These are phyloP conservation scores for Lasiodiplodia theobromae DNA, from an alignment of 2,329 filamentous ascomycete species.

Conservation along the genomic window DNA sequence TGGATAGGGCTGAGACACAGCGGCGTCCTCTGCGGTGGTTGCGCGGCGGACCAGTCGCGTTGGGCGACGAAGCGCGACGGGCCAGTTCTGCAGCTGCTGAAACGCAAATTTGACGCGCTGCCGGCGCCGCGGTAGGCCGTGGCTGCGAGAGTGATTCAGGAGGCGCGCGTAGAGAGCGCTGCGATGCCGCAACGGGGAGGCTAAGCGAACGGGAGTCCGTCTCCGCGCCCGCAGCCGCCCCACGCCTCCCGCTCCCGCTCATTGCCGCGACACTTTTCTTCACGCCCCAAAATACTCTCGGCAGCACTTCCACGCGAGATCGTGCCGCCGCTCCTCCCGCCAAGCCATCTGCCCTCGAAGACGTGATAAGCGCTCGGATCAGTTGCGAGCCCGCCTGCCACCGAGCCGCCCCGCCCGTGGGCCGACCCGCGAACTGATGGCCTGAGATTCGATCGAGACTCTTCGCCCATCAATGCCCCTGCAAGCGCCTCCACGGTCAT, in stretches of 20 bases:
- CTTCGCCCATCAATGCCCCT: neutral
- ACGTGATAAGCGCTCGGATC: constrained; percentile 10
- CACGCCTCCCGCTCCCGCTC: constrained; percentile 20
- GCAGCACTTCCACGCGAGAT: constrained; percentile 19
- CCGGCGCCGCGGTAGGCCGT: neutral
- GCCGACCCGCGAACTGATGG: constrained; percentile 8
- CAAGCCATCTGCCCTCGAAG: neutral
- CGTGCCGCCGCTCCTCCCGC: constrained; percentile 2
- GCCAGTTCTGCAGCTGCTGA: constrained; percentile 18
- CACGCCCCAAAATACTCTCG: constrained; percentile 7
- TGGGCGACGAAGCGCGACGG: constrained; percentile 18
- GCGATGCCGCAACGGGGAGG: neutral
- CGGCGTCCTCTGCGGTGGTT: constrained; percentile 1
- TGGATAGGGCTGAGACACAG: constrained; percentile 23
- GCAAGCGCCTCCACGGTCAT: neutral
- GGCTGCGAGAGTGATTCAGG: constrained; percentile 9
- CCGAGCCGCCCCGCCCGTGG: constrained; percentile 7
- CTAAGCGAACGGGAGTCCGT: constrained; percentile 13
- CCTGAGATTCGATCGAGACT: neutral
- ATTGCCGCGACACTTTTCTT: constrained; percentile 3
- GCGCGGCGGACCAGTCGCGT: constrained; percentile 14
- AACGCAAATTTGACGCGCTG: constrained; percentile 15
- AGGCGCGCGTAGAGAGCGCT: constrained; percentile 2
- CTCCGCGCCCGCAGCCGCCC: constrained; percentile 14
- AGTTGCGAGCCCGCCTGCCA: constrained; percentile 14